Evolutionary conservation across 1,284 basidiomycete genomes (phyloP).

Genomic region (Malassezia dermatis): DNA sequence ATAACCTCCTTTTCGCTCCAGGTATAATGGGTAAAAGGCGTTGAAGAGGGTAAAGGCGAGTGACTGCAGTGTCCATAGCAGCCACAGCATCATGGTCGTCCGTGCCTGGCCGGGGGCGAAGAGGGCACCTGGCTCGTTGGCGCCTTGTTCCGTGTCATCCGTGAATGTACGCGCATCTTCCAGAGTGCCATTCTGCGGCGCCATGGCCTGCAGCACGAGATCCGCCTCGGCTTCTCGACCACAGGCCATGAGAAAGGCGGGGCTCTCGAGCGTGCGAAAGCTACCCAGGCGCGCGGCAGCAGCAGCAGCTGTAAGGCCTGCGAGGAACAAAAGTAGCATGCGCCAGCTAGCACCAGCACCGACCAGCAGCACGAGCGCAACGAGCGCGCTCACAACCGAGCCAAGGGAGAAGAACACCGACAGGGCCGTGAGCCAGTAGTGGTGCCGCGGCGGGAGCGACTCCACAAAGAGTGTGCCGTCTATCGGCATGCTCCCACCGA

Average conservation of each 20-base stretch:
- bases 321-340: conserved; percentile 20
- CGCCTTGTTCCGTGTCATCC: not conserved
- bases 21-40: conserved; percentile 79
- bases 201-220: conserved; percentile 31
- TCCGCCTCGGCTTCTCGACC: conserved; percentile 30
- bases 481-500: conserved; percentile 75
- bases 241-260: conserved; percentile 49
- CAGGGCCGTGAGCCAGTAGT: conserved; percentile 86
- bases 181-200: conserved; percentile 22
- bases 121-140: not conserved
- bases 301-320: conserved; percentile 10
- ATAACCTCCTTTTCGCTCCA: conserved; percentile 45
- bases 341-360: conserved; percentile 22
- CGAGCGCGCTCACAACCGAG: conserved; percentile 21
- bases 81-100: conserved; percentile 45
- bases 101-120: not conserved
- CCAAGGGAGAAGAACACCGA: conserved; percentile 61
- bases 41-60: conserved; percentile 90
- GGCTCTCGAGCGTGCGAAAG: conserved; percentile 62
- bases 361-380: conserved; percentile 28
- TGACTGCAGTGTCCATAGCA: conserved; percentile 37
- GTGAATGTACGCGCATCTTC: conserved; percentile 21
- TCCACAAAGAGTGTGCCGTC: conserved; percentile 89
- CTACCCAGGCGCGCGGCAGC: not conserved
- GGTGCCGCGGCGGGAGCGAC: conserved; percentile 79